A percentile compares a stretch with the other conserved stretches of the same genome.
Evolutionary conservation across 192 early-diverging fungal genomes (phyloP).

Genomic region (Chytriomyces hyalinus): DNA sequence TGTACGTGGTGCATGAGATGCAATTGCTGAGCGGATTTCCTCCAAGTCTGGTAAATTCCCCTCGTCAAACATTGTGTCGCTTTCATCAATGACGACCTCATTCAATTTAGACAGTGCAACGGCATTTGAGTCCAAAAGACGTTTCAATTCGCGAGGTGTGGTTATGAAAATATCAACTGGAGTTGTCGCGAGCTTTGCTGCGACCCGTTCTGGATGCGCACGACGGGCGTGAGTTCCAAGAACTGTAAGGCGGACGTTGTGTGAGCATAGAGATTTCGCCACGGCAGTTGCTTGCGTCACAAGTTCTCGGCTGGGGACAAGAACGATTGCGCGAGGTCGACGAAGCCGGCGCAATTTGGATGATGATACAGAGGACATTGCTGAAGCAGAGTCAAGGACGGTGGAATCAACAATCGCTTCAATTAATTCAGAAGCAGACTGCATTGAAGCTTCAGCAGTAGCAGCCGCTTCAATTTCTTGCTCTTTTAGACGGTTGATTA

Average conservation of each 20-base stretch:
- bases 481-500: constrained; percentile 75
- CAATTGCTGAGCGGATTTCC: constrained; percentile 43
- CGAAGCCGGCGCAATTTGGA: constrained; percentile 66
- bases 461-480: constrained; percentile 54
- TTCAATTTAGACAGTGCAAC: constrained; percentile 68
- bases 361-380: constrained; percentile 7
- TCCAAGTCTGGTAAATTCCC: constrained; percentile 74
- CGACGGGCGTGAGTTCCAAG: constrained; percentile 52
- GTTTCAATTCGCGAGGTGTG: constrained; percentile 74
- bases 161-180: constrained; percentile 86
- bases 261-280: constrained; percentile 73
- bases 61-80: constrained; percentile 88
- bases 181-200: constrained; percentile 49
- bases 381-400: not conserved
- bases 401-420: not conserved
- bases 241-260: constrained; percentile 70
- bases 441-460: not conserved
- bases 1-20: not conserved
- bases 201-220: constrained; percentile 20
- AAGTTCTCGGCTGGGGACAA: constrained; percentile 89
- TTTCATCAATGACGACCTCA: constrained; percentile 89
- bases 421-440: not conserved
- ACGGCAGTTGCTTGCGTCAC: constrained; percentile 76
- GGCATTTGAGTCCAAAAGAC: constrained; percentile 55
- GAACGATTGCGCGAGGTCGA: constrained; percentile 80